Base-by-base conservation (phyloP, 176 grass and related monocot species). In the Oryza punctata region DNA sequence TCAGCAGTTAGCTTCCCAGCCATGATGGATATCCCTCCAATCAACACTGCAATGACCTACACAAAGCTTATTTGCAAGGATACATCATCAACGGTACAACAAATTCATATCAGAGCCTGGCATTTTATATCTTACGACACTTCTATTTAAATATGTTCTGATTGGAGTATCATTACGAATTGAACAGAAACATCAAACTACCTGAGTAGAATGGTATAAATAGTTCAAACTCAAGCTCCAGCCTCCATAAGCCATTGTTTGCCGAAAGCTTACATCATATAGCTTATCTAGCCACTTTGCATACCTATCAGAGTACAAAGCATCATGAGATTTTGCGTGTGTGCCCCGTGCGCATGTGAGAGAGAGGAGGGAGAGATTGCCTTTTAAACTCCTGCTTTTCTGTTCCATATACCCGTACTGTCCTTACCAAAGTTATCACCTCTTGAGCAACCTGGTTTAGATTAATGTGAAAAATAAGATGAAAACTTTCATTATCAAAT, bases 171-270 rank as follows among this genome's bases (percentile, higher is more conserved):
- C 27, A 47, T 26, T 18, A 73, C 3, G 4, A 65, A 72, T 40
- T n/a, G 57, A 83, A 71, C 52, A 77, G 76, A 25, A 68, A 37
- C 50, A 80, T 15, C 7, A 72, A 77, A 80, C 19, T 81, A 99
- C 96, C 96, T 99, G 96, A 65, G 96, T 92, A 78, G 93, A 83
- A 94, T 99, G 96, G 89, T 99, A 99, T 27, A 99, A 85, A 85
- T 95, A 96, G 78, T 96, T 99, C 74, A 99, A 96, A 81, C 96
- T 96, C 85, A 90, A 89, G 84, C 96, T 96, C 93, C 96, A 96
- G n/a, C 86, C 87, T 84, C 93, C 89, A 87, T 92, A 99, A 89
- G 96, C 93, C 79, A 99, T 88, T 54, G 91, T 99, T 40, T 99
- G 96, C 28, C 96, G 85, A 73, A 94, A 96, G 74, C 89, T 96